A percentile compares a stretch with the other conserved stretches of the same genome.
phyloP scores from a whole-genome alignment of 306 rosid species.

The Lotus japonicus region DNA sequence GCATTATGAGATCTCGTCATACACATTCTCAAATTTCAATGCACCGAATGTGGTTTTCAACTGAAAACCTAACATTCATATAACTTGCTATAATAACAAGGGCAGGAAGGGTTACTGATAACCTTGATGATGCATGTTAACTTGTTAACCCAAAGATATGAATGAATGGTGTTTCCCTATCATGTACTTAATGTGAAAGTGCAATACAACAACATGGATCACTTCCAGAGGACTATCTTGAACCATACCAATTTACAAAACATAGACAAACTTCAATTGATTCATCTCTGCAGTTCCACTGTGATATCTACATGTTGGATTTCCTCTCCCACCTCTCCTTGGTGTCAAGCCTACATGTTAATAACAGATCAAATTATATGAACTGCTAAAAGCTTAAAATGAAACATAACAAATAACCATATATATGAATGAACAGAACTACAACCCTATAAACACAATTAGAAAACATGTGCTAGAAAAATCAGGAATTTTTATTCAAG shows the following conservation, averaged over 20 bases:
- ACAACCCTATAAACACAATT: not conserved
- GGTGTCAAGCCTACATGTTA: constrained; percentile 57
- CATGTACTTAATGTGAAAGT: not conserved
- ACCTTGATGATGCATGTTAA: not conserved
- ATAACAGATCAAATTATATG: not conserved
- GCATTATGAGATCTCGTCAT: too few relatives aligned
- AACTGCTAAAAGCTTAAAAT: not conserved
- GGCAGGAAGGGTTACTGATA: not conserved
- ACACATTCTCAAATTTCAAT: too few relatives aligned
- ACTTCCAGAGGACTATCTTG: not conserved
- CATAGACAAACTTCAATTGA: not conserved
- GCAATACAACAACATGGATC: not conserved
- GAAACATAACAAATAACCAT: not conserved
- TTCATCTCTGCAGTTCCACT: not conserved
- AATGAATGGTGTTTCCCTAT: not conserved
- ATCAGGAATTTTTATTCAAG: not conserved
- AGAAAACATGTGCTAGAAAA: not conserved
- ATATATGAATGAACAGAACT: not conserved
- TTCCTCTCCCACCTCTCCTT: constrained; percentile 90
- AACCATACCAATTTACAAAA: not conserved
- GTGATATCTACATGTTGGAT: constrained; percentile 65
- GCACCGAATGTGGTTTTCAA: too few relatives aligned
- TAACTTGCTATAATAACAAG: not conserved
- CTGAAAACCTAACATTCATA: too few relatives aligned
- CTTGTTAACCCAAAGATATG: not conserved